phyloP scores from a whole-genome alignment of 306 rosid species.

The Dryas octopetala region DNA sequence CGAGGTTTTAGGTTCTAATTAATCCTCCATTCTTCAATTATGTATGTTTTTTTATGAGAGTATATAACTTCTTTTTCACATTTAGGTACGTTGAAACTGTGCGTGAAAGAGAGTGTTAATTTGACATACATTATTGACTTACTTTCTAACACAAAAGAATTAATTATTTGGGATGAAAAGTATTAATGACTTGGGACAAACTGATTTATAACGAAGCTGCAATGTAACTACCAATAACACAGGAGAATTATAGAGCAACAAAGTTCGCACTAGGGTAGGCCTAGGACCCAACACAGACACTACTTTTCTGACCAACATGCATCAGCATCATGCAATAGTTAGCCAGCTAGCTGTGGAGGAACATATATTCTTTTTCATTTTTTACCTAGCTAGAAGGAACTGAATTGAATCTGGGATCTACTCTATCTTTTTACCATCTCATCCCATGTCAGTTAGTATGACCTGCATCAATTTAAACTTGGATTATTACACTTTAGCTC shows the following conservation, averaged over 20 bases:
- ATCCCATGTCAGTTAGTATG: no score
- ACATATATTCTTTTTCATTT: neutral
- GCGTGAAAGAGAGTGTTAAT: no score
- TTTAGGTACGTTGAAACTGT: no score
- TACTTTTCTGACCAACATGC: neutral
- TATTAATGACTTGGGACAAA: slow-evolving; percentile 27
- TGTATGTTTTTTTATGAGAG: no score
- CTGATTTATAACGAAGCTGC: slow-evolving; percentile 30
- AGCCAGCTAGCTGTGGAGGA: neutral
- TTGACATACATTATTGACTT: no score
- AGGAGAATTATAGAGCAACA: slow-evolving; percentile 1
- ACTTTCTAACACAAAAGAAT: no score
- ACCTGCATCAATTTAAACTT: no score
- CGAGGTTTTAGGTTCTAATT: no score
- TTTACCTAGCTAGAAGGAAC: neutral
- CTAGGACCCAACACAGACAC: neutral
- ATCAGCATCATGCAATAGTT: neutral
- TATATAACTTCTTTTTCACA: no score
- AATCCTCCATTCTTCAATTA: no score
- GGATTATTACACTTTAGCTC: no score
- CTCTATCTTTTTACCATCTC: neutral
- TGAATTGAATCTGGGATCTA: neutral
- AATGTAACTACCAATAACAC: slow-evolving; percentile 27
- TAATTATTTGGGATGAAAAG: neutral
- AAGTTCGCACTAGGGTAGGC: neutral